A percentile compares a stretch with the other conserved stretches of the same genome.
Evolutionary conservation across 176 grass and related monocot species (phyloP).

Genomic region (Zea luxurians): DNA sequence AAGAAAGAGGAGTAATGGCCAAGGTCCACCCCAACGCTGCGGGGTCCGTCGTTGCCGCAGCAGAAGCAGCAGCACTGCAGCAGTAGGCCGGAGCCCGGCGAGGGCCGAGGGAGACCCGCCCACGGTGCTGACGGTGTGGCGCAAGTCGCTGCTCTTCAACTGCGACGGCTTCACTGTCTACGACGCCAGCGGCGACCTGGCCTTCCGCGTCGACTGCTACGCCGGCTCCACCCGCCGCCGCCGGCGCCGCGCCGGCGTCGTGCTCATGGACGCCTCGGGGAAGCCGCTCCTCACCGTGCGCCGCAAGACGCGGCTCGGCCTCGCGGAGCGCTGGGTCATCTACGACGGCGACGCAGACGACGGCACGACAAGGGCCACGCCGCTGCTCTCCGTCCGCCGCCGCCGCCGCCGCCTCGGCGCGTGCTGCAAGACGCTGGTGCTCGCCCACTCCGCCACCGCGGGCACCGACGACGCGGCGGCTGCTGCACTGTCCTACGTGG

Average conservation of each 20-base stretch:
- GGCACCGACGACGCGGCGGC: too few relatives aligned
- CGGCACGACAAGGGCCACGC: not conserved
- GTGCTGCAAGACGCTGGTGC: not conserved
- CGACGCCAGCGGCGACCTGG: conserved; percentile 37
- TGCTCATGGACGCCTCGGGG: not conserved
- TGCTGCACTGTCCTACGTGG: not conserved
- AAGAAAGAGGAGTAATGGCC: not conserved
- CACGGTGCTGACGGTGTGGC: conserved; percentile 64
- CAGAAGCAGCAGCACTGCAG: too few relatives aligned
- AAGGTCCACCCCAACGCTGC: not conserved
- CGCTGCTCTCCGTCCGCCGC: not conserved
- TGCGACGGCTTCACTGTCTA: conserved; percentile 64
- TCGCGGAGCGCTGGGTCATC: not conserved
- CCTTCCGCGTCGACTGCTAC: not conserved
- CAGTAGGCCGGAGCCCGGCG: too few relatives aligned
- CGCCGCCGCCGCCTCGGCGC: too few relatives aligned
- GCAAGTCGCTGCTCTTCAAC: conserved; percentile 75
- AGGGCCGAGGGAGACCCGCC: not conserved
- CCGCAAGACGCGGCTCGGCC: not conserved
- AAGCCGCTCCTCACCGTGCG: not conserved
- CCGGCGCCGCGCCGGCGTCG: not conserved
- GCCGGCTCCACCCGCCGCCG: not conserved
- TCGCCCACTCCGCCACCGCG: not conserved
- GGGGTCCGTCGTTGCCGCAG: too few relatives aligned
- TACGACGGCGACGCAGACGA: not conserved